Evolutionary conservation across 257 asterid genomes (phyloP), one percentile per base, ranked within the genome.

Genomic region (Haberlea rhodopensis): DNA sequence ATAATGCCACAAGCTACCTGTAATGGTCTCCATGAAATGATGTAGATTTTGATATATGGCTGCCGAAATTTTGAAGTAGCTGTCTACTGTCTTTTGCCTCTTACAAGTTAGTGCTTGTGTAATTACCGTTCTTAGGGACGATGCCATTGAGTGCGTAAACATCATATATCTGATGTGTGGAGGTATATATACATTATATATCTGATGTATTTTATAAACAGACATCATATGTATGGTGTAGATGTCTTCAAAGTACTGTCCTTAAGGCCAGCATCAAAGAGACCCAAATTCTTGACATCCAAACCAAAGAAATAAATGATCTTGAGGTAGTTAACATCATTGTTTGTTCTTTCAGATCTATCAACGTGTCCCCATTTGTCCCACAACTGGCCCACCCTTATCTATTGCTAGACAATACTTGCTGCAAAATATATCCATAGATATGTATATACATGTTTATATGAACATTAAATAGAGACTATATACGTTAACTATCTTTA

Each of bases 1-100:
- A 89, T 91, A 87, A 81, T 51, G 75, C 73, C 94, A 84, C 85
- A 77, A 85, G 88, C 78, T 62, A 61, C 26, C 49, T 81, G 94
- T 85, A 69, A 55, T 80, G 94, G 97, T 85, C 90, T 80, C 78
- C 69, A 40, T 62, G 79, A 78, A 71, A 57, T 65, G 75, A 73
- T 65, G 66, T 59, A 51, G 73, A 70, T 69, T 72, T 73, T 13
- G 79, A 73, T 66, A 67, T 27, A 34, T 68, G 70, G 56, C 69
- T 71, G 69, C 71, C 68, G 66, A 76, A 69, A 61, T 29, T 49
- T 9, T 37, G 46, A 65, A 66, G 65, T 67, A 66, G 71, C 73
- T 73, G 75, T 77, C 79, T 73, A 27, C 69, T 62, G 63, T 56
- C 75, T 76, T 76, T 79, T 67, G 72, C 71, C 57, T 69, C 75